These are phyloP conservation scores for Glycine soja DNA, from an alignment of 306 rosid genomes.

Conservation along the genomic window DNA sequence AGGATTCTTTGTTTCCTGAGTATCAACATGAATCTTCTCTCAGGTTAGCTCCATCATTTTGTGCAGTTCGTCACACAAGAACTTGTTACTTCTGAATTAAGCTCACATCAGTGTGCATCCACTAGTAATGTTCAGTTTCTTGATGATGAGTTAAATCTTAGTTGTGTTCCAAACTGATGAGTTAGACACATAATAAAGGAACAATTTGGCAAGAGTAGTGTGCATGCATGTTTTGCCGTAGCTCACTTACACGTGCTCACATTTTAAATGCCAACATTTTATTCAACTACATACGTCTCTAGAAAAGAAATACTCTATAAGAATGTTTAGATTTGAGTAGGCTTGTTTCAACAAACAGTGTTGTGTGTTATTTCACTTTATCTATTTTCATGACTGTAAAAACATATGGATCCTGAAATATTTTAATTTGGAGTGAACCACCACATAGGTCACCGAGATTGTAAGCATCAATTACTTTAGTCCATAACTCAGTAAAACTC, in stretches of 20 bases:
- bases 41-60: conserved; percentile 54
- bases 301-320: background rate
- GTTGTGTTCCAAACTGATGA: conserved; percentile 5
- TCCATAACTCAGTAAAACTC: background rate
- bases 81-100: conserved; percentile 9
- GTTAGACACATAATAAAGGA: background rate
- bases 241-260: conserved; percentile 6
- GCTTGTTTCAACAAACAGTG: background rate
- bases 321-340: background rate
- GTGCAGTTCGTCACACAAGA: background rate
- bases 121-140: background rate
- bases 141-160: background rate
- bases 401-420: background rate
- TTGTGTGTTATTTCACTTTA: background rate
- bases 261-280: conserved; percentile 2
- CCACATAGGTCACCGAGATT: background rate
- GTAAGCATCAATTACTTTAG: background rate
- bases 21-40: conserved; percentile 60
- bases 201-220: background rate
- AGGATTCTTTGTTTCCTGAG: conserved; percentile 46
- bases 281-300: background rate
- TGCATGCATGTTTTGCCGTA: conserved; percentile 13
- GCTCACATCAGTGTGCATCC: background rate
- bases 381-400: background rate
- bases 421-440: background rate